A percentile compares a stretch with the other conserved stretches of the same genome.
Conservation (phyloP, 208 protist genomes). For the Wallacemonas collosoma region DNA sequence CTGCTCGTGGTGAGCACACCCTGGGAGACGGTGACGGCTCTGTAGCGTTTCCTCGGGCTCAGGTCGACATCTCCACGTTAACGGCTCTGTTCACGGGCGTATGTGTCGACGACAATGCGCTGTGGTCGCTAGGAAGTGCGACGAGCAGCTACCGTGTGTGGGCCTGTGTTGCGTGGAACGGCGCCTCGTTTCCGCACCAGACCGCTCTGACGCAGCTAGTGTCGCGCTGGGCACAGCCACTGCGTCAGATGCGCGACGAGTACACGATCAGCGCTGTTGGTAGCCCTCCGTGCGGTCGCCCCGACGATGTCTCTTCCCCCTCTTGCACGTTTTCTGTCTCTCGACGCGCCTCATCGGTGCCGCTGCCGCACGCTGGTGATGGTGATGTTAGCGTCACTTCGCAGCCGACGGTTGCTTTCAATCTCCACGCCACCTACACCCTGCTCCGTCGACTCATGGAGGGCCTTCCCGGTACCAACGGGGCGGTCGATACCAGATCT, state of each 20-base stretch:
- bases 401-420: not conserved
- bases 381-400: not conserved
- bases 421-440: not conserved
- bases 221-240: conserved; percentile 25
- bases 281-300: too few relatives aligned
- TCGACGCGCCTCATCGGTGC: too few relatives aligned
- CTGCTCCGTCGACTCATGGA: conserved; percentile 39
- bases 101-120: conserved; percentile 10
- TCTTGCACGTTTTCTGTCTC: too few relatives aligned
- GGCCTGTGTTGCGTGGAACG: conserved; percentile 62
- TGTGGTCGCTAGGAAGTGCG: conserved; percentile 46
- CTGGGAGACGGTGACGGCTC: too few relatives aligned
- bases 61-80: conserved; percentile 11
- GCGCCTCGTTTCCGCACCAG: conserved; percentile 67
- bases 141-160: conserved; percentile 68
- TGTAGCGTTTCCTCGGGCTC: not conserved
- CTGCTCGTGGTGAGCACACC: not conserved
- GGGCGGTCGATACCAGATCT: not conserved
- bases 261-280: too few relatives aligned
- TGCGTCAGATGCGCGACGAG: conserved; percentile 6
- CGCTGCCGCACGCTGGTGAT: too few relatives aligned
- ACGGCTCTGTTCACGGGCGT: conserved; percentile 23
- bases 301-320: too few relatives aligned
- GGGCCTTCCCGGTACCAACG: conserved; percentile 19
- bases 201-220: conserved; percentile 30